Evolutionary conservation across 2,329 filamentous ascomycete species (phyloP).

Genomic region (Aspergillus vadensis): DNA sequence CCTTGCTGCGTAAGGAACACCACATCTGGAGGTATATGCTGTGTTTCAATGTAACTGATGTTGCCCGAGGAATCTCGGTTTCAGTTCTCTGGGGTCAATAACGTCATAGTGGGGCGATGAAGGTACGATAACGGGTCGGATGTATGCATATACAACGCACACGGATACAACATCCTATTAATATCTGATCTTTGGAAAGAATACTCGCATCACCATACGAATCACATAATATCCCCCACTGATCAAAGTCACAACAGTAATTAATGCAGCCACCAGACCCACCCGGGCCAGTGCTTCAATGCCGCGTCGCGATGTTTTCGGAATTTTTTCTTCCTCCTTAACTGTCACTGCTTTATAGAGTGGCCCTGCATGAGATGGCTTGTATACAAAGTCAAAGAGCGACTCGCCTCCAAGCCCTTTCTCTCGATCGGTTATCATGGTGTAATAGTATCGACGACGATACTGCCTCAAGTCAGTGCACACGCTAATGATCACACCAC

Average conservation of each 20-base stretch:
- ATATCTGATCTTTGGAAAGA: neutral
- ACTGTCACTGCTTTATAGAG: no score
- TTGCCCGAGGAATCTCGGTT: neutral
- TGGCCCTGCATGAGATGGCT: conserved; percentile 23
- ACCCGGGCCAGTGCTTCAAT: conserved; percentile 30
- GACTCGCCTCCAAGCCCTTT: conserved; percentile 65
- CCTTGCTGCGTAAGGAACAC: no score
- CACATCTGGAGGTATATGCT: no score
- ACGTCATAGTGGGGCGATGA: neutral
- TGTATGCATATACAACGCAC: neutral
- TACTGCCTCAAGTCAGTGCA: conserved; percentile 22
- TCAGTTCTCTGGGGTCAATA: neutral
- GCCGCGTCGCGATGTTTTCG: conserved; percentile 25
- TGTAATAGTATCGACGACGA: conserved; percentile 58
- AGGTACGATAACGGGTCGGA: conserved; percentile 2
- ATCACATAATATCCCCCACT: conserved; percentile 11
- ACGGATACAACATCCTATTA: neutral
- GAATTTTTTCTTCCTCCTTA: neutral
- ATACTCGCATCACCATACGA: conserved; percentile 10
- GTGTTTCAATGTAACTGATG: neutral
- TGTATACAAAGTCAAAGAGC: conserved; percentile 70
- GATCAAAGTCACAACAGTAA: conserved; percentile 12
- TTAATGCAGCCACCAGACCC: conserved; percentile 28
- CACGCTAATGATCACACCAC: neutral
- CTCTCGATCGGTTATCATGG: conserved; percentile 64